Percentiles rank a stretch among this genome's conserved stretches.
Conservation (phyloP, 495 filamentous ascomycete genomes). For the Delitschia confertaspora region DNA sequence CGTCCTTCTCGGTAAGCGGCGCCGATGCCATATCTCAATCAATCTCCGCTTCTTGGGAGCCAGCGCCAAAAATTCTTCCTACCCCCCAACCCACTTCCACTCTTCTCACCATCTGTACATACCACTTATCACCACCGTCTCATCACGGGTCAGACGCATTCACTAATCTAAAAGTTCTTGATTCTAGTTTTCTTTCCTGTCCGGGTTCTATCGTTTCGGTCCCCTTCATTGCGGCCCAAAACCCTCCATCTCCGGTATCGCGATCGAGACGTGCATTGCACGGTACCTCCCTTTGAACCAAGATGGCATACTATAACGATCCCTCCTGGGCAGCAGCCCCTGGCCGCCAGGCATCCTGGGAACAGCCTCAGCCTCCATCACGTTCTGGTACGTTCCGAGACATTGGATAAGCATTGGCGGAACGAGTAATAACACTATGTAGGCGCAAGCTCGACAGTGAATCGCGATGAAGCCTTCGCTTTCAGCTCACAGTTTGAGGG, state of each 20-base stretch:
- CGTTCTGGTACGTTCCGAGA: slow-evolving; percentile 59
- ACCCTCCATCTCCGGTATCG: slow-evolving; percentile 1
- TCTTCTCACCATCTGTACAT: slow-evolving; percentile 7
- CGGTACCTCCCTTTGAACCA: slow-evolving; percentile 2
- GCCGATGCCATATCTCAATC: slow-evolving; percentile 3
- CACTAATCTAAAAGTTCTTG: too few species aligned
- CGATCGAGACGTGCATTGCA: slow-evolving; percentile 13
- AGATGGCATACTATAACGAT: slow-evolving; percentile 88
- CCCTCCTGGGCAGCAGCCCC: slow-evolving; percentile 66
- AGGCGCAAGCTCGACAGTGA: slow-evolving; percentile 57
- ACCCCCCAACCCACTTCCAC: slow-evolving; percentile 8
- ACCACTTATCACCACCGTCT: slow-evolving; percentile 2
- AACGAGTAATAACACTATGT: slow-evolving; percentile 27
- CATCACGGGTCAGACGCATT: too few species aligned
- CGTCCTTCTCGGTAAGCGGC: slow-evolving; percentile 11
- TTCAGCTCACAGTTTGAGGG: slow-evolving; percentile 89
- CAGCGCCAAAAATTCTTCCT: slow-evolving; percentile 27
- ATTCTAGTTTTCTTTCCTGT: too few species aligned
- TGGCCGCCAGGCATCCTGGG: slow-evolving; percentile 63
- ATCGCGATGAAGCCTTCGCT: slow-evolving; percentile 67
- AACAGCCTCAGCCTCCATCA: slow-evolving; percentile 76
- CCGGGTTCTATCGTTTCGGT: slow-evolving; percentile 3
- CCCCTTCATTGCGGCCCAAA: slow-evolving; percentile 13
- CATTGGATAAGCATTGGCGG: slow-evolving; percentile 14
- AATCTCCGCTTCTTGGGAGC: slow-evolving; percentile 9